Conservation (phyloP, 257 asterid species). For the Fraxinus cuspidata region DNA sequence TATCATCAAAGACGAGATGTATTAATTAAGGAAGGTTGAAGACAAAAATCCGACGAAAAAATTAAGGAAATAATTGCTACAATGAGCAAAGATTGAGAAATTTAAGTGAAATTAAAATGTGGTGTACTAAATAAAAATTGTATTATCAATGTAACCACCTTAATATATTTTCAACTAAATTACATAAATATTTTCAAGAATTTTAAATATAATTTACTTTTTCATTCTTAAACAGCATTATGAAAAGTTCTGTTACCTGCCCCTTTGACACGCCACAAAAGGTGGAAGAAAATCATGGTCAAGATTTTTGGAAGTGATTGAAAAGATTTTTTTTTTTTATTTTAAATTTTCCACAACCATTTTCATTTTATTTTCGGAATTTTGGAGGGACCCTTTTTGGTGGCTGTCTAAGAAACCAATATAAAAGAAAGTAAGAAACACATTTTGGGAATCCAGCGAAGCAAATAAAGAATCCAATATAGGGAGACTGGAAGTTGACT, state of each 20-base stretch:
- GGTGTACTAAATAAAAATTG: too few relatives aligned
- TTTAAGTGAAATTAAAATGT: too few relatives aligned
- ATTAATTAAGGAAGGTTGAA: too few relatives aligned
- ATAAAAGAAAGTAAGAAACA: background rate
- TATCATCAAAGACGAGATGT: too few relatives aligned
- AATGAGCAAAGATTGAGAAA: too few relatives aligned
- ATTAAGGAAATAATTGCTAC: too few relatives aligned
- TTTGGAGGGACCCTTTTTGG: background rate
- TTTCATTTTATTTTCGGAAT: background rate
- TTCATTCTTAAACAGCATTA: background rate
- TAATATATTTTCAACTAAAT: too few relatives aligned
- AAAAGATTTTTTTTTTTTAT: background rate
- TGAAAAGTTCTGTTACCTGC: background rate
- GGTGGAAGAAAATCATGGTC: conserved; percentile 1
- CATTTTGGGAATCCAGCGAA: background rate
- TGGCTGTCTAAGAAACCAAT: background rate
- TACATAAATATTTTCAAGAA: too few relatives aligned
- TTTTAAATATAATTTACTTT: too few relatives aligned
- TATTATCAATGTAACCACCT: too few relatives aligned
- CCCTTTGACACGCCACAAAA: background rate
- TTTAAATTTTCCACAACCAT: background rate
- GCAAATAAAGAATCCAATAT: background rate
- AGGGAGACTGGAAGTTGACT: background rate
- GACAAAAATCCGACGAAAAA: too few relatives aligned
- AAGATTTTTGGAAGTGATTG: conserved; percentile 1